phyloP scores from a whole-genome alignment of 352 stramenopile genomes.

The Globisporangium parvum region DNA sequence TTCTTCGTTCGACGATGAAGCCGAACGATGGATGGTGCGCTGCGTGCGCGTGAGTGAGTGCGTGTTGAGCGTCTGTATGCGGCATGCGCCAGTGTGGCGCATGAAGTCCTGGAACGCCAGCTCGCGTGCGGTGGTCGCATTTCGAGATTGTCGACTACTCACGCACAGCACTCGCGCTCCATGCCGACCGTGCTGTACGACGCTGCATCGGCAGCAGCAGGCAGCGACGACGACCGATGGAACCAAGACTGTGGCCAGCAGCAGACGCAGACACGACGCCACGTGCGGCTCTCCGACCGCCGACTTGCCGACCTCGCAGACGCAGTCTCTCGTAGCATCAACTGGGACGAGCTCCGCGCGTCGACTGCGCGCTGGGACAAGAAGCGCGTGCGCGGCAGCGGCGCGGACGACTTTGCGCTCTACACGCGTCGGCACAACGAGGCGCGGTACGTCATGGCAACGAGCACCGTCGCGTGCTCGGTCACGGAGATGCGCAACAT shows the following conservation, averaged over 20 bases:
- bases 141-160: no score
- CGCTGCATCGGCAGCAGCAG: background rate
- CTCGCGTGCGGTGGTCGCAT: no score
- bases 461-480: constrained; percentile 28
- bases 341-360: constrained; percentile 22
- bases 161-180: no score
- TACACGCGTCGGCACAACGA: constrained; percentile 21
- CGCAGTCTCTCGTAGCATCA: constrained; percentile 18
- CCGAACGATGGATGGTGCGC: no score
- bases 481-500: constrained; percentile 32
- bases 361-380: constrained; percentile 19
- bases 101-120: no score
- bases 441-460: constrained; percentile 24
- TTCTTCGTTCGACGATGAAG: no score
- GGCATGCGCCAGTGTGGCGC: no score
- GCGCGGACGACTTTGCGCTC: constrained; percentile 13
- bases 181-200: background rate
- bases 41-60: no score
- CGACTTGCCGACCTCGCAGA: constrained; percentile 31
- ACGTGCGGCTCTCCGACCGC: constrained; percentile 39
- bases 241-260: no score
- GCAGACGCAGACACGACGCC: constrained; percentile 17
- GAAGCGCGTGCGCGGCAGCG: constrained; percentile 2
- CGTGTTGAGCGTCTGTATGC: no score
- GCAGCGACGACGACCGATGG: background rate